These are phyloP conservation scores for Backusella australiensis DNA, from an alignment of 192 early-diverging fungal genomes.

Conservation along the genomic window DNA sequence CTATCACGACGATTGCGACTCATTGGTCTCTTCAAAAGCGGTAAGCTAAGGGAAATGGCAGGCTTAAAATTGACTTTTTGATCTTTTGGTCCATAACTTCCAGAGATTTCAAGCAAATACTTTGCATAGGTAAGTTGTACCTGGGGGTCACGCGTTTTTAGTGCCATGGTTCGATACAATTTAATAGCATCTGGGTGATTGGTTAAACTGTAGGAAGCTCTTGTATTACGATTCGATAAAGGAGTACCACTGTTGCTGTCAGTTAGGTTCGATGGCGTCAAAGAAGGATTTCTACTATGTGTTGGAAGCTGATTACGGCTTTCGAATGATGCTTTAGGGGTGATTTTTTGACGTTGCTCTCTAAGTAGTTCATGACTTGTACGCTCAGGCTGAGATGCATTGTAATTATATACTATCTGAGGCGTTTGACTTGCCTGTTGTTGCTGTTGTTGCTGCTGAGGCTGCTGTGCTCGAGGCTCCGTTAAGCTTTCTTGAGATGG, in stretches of 20 bases:
- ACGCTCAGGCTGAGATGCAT: neutral
- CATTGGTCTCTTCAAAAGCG: neutral
- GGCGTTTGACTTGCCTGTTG: neutral
- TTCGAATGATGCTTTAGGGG: neutral
- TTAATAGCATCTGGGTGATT: conserved; percentile 41
- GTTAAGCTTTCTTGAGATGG: neutral
- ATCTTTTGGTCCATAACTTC: conserved; percentile 22
- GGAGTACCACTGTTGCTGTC: neutral
- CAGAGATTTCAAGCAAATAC: conserved; percentile 68
- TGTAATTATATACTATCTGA: conserved; percentile 5
- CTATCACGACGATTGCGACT: conserved; percentile 11
- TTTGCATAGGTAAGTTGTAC: conserved; percentile 78
- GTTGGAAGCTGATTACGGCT: neutral
- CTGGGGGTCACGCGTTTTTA: conserved; percentile 71
- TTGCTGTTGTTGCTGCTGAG: neutral
- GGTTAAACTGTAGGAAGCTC: conserved; percentile 24
- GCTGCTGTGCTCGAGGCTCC: neutral
- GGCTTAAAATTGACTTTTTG: neutral
- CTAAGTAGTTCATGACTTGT: neutral
- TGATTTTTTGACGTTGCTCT: neutral
- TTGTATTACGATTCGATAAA: neutral
- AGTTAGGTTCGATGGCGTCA: neutral
- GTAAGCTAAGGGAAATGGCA: neutral
- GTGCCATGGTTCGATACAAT: conserved; percentile 73
- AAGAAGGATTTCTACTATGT: conserved; percentile 5